Evolutionary conservation across 176 grass and related monocot genomes (phyloP).

Genomic region (Cymbopogon citratus): DNA sequence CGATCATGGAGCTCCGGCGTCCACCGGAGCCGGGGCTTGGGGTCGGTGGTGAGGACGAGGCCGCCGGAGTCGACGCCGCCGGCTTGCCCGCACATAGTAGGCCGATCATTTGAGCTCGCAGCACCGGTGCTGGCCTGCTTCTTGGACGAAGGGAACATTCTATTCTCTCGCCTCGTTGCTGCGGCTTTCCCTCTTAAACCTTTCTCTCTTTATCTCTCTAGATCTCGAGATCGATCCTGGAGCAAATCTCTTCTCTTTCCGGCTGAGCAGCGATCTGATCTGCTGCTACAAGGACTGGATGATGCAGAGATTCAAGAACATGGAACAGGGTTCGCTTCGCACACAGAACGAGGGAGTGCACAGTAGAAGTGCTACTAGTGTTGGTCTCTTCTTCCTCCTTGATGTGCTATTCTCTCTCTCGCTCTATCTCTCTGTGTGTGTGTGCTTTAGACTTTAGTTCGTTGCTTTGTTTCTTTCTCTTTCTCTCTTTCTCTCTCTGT

Average conservation of each 20-base stretch:
- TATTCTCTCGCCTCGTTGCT: conserved; percentile 28
- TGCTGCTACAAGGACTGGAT: conserved; percentile 51
- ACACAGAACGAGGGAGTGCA: conserved; percentile 36
- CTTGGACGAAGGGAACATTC: conserved; percentile 96
- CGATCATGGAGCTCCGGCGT: conserved; percentile 94
- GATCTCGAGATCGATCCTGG: conserved; percentile 26
- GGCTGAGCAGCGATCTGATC: conserved; percentile 49
- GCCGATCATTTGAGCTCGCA: conserved; percentile 57
- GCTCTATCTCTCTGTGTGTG: conserved; percentile 19
- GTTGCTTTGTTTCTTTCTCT: conserved; percentile 43
- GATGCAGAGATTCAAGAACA: conserved; percentile 92
- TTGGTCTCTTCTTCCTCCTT: conserved; percentile 43
- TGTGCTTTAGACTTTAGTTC: conserved; percentile 49
- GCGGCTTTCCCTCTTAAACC: conserved; percentile 41
- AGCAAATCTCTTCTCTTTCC: conserved; percentile 28
- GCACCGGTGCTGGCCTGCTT: conserved; percentile 40
- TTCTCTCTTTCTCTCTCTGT: neutral
- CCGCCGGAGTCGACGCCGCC: conserved; percentile 57
- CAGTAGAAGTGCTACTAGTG: conserved; percentile 14
- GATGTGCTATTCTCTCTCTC: conserved; percentile 15
- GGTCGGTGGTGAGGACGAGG: conserved; percentile 97
- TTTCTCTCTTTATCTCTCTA: conserved; percentile 66
- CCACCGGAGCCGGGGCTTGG: conserved; percentile 95
- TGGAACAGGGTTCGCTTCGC: conserved; percentile 93
- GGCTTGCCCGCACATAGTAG: conserved; percentile 63